phyloP scores from a whole-genome alignment of 164 flowering plant genomes.

The Nelumbo lutea region DNA sequence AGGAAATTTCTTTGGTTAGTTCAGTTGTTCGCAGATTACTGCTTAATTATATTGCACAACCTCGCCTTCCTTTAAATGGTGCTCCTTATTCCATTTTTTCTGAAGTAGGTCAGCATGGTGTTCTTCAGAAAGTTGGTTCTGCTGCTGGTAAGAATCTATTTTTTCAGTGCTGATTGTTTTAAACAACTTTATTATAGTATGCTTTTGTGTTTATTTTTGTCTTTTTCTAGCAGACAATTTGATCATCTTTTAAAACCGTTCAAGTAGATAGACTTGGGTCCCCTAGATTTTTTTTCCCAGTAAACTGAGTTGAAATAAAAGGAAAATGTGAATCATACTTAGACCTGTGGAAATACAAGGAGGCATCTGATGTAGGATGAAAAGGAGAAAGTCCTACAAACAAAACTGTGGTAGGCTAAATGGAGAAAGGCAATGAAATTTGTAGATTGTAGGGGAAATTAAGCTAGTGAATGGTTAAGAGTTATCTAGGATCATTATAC shows the following conservation, averaged over 20 bases:
- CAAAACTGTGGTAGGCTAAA: too few species aligned
- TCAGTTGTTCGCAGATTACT: constrained; percentile 62
- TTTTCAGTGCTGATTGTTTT: neutral
- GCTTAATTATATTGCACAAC: constrained; percentile 59
- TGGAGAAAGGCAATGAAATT: too few species aligned
- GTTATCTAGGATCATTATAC: too few species aligned
- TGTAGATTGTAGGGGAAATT: too few species aligned
- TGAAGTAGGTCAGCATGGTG: constrained; percentile 62
- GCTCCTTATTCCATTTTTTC: constrained; percentile 50
- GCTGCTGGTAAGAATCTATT: constrained; percentile 67
- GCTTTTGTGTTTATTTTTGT: neutral
- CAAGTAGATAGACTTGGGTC: neutral
- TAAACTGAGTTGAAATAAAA: too few species aligned
- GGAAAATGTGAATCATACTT: too few species aligned
- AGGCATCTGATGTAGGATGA: too few species aligned
- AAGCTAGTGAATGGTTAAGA: too few species aligned
- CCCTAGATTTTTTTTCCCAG: too few species aligned
- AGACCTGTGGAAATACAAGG: too few species aligned
- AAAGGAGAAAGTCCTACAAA: too few species aligned
- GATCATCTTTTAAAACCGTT: too few species aligned
- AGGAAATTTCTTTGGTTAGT: constrained; percentile 69
- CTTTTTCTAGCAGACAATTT: neutral
- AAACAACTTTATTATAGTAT: neutral
- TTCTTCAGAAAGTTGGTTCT: constrained; percentile 85
- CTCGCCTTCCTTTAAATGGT: constrained; percentile 39